These are phyloP conservation scores for Taxawa tesnikishii DNA, from an alignment of 2,329 filamentous ascomycete species.

Conservation along the genomic window DNA sequence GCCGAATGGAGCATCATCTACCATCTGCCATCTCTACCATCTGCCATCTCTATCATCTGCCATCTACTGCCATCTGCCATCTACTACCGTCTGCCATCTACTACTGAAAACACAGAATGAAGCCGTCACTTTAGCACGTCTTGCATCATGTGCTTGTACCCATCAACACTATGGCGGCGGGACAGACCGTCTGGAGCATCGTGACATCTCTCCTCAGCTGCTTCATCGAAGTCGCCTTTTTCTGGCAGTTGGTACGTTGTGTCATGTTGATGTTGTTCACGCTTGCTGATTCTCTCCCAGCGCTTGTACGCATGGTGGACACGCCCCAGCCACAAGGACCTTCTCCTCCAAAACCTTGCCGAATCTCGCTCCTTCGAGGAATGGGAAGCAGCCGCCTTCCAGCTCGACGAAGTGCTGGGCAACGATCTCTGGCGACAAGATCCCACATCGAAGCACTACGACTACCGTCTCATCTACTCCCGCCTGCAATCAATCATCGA, in stretches of 20 bases:
- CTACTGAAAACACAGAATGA: too few relatives aligned
- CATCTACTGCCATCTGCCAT: too few relatives aligned
- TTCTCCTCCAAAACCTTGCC: conserved; percentile 53
- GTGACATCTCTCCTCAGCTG: conserved; percentile 5
- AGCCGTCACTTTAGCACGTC: too few relatives aligned
- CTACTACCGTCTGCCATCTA: too few relatives aligned
- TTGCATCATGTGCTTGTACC: conserved; percentile 1
- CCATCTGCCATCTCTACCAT: too few relatives aligned
- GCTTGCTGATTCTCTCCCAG: conserved; percentile 28
- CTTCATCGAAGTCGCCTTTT: conserved; percentile 10
- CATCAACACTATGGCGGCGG: conserved; percentile 6
- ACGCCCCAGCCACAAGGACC: conserved; percentile 49
- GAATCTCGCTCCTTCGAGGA: conserved; percentile 64
- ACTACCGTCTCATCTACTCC: conserved; percentile 72
- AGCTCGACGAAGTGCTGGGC: conserved; percentile 70
- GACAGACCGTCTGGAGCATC: conserved; percentile 4
- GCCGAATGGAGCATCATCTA: too few relatives aligned
- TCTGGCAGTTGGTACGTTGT: conserved; percentile 10
- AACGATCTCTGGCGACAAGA: conserved; percentile 80
- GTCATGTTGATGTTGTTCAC: conserved; percentile 1
- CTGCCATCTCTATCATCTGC: too few relatives aligned
- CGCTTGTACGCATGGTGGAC: conserved; percentile 56
- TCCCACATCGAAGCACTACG: conserved; percentile 68
- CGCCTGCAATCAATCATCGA: conserved; percentile 59
- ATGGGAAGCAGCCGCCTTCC: conserved; percentile 74